A percentile compares a stretch with the other conserved stretches of the same genome.
These are phyloP conservation scores for Candida ovalis DNA, from an alignment of 805 yeast genomes.

Conservation along the genomic window DNA sequence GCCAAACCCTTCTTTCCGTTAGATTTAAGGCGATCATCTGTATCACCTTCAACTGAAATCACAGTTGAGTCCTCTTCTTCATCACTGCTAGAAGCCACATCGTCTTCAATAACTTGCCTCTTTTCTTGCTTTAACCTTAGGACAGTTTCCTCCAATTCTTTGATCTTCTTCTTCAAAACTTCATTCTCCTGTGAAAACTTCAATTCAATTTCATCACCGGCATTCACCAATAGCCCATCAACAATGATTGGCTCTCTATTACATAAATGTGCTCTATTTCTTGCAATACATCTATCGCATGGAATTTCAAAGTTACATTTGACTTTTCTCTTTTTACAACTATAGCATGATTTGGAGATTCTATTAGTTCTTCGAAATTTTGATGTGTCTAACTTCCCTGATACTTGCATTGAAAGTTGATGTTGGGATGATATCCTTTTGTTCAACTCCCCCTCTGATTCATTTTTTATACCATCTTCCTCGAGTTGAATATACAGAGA, in stretches of 20 bases:
- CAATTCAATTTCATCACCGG: constrained; percentile 21
- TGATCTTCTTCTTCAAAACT: constrained; percentile 23
- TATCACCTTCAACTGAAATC: not conserved
- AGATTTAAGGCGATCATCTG: not conserved
- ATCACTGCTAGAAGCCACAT: not conserved
- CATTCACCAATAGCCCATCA: constrained; percentile 30
- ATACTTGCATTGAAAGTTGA: not conserved
- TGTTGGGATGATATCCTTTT: not conserved
- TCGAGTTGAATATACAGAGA: no score
- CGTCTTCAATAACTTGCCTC: not conserved
- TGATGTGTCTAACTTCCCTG: constrained; percentile 9
- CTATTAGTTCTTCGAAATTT: constrained; percentile 30
- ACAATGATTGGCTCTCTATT: constrained; percentile 32
- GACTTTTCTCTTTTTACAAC: constrained; percentile 44
- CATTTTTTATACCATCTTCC: no score
- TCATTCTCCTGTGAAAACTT: constrained; percentile 28
- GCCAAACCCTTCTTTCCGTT: not conserved
- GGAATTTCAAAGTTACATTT: constrained; percentile 47
- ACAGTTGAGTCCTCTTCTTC: not conserved
- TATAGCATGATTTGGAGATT: constrained; percentile 40
- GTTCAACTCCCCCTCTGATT: not conserved
- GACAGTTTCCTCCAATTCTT: constrained; percentile 24
- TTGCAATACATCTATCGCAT: constrained; percentile 39
- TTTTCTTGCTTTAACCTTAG: constrained; percentile 6
- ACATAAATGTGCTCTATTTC: constrained; percentile 31